Base-by-base conservation (phyloP, 2,329 filamentous ascomycete species). In the Claviceps monticola region DNA sequence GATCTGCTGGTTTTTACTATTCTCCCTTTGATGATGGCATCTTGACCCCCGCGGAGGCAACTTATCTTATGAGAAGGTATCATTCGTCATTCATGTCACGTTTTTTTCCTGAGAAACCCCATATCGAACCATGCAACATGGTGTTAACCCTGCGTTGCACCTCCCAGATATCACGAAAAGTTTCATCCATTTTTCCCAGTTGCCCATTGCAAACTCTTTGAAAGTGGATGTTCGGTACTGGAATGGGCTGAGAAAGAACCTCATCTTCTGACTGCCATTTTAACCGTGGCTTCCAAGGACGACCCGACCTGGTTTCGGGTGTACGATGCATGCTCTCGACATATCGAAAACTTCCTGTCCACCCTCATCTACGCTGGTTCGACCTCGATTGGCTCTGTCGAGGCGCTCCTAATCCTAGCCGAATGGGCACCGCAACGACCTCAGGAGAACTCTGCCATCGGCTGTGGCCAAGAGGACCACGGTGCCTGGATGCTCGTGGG, bases 401-500 rank as follows among this genome's bases (percentile, higher is more conserved):
- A 88, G 60, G 82, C 82, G 1, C 66, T 88, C 2, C 68, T 87
- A 0, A 69, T 88, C 2, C 74, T 88, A 1, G 83, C 84, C 0
- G 83, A 88, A 60, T 88, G 84, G 84, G 82, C 82, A 6, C 82
- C 82, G 0, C 83, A 84, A 55, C 79, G 80, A 0, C 74, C 81
- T 2, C 71, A 80, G 5, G 74, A 75, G 37, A 77, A 79, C 34
- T 79, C 79, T 36, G 73, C 77, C 26, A 80, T 87, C 19, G 84
- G 83, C 0, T 75, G 83, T 51, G 84, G 84, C 8, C 83, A 87
- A 62, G 84, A 87, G 61, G 83, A 88, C 58, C 76, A 84, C 45
- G 82, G 84, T 34, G 82, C 83, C 0, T 88, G 84, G 84, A 87
- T 87, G 83, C 80, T 86, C 58, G 82, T 86, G 5, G 84, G 84